Base-by-base conservation (phyloP, 106 monocot species). In the Dioscorea zingiberensis region DNA sequence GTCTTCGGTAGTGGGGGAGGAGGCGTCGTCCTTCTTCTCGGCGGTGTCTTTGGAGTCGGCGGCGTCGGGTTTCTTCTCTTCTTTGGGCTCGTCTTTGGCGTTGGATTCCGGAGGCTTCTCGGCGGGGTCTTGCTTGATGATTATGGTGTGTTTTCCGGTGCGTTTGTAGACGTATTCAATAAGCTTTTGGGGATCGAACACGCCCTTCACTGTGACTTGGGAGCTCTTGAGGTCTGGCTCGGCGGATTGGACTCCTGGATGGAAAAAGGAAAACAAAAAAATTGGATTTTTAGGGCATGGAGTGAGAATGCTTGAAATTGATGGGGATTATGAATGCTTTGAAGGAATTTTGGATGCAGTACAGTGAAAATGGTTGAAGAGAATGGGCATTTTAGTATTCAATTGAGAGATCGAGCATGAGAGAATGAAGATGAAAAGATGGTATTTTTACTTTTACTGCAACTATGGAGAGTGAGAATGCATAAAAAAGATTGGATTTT, bases 91-190 rank as follows among this genome's bases (percentile, higher is more conserved):
- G 3, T 63, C 76, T 2, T 68, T 38, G 49, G 45, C 11, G 47
- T 62, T 66, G 0, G 51, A 71, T 2, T 71, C 79, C 4, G 79
- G 29, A 27, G 81, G 71, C 60, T 74, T 68, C 47, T 77, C 77
- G 25, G 58, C 69, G 21, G 84, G 84, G 13, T 90, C 94, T 13
- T 69, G 44, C 55, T 84, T 90, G 14, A 90, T 76, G 44, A 93
- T 53, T 21, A 80, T 47, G 12, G 88, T 81, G 67, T 89, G 85
- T 67, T 89, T 94, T 15, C 93, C 86, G 7, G 89, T 94, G 21
- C 86, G 66, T 58, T 89, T 89, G 81, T 94, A 81, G 54, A 89
- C 64, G 77, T 89, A 89, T 45, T 84, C 77, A 13, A 79, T 86
- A 11, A 94, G 85, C 49, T 74, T 81, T 10, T 73, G 21, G 1